Conservation (phyloP, 192 early-diverging fungal genomes). For the Coemansia sp. region DNA sequence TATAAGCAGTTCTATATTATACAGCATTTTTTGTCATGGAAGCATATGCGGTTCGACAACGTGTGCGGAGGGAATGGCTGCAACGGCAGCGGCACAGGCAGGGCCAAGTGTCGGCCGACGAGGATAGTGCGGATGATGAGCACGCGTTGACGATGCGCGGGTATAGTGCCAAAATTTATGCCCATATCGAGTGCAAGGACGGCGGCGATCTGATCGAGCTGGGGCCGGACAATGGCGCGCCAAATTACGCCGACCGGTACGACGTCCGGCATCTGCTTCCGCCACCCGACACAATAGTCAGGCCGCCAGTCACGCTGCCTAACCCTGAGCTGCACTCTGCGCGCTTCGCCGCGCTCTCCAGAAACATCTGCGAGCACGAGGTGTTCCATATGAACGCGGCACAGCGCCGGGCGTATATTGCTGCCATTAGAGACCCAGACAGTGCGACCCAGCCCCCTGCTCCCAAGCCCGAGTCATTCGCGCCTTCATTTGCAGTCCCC, state of each 20-base stretch:
- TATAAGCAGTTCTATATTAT: too few relatives aligned
- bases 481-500: conserved; percentile 14
- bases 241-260: conserved; percentile 34
- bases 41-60: neutral
- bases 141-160: conserved; percentile 9
- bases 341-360: conserved; percentile 20
- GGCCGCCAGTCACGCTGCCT: neutral
- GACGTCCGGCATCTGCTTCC: conserved; percentile 35
- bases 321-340: conserved; percentile 2
- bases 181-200: neutral
- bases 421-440: neutral
- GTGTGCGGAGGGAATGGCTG: neutral
- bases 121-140: conserved; percentile 4
- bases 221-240: neutral
- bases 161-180: conserved; percentile 20
- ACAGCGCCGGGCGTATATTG: conserved; percentile 17
- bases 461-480: neutral
- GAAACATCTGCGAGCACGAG: neutral
- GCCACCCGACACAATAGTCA: neutral
- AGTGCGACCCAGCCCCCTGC: neutral
- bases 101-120: neutral
- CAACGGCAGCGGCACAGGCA: neutral
- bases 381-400: conserved; percentile 10
- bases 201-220: conserved; percentile 12
- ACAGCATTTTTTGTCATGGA: neutral